Evolutionary conservation across 176 grass and related monocot species (phyloP), one percentile per base, ranked within the genome.

Genomic region (Hsuehochloa calcarea): DNA sequence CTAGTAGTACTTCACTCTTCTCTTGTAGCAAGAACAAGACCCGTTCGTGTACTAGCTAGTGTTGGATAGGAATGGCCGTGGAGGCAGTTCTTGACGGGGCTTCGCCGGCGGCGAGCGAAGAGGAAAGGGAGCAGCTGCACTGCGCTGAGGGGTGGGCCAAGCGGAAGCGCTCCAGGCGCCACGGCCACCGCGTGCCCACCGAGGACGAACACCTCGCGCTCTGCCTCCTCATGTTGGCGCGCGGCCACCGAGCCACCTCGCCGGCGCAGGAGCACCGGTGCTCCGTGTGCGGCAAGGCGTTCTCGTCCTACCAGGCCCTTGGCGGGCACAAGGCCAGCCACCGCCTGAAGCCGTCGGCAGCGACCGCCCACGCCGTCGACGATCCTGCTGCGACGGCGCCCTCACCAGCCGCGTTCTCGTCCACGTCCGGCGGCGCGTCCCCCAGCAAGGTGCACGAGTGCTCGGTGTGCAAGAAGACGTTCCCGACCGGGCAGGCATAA

Each of bases 161-260:
- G 51, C 46, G 89, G 75, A 93, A 90, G 79, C 91, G 94, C 6
- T 91, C 91, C 2, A 91, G 84, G 55, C 89, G 88, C 11, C 75
- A 90, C 68, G 20, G 23, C n/a, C 31, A 29, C 59, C 49, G 44
- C 77, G 74, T 69, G 9, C 55, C 83, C 1, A 81, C 85, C 29
- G 91, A 93, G 88, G 91, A 97, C 75, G 94, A 97, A 87, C 88
- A 90, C 40, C 87, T 97, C 55, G 91, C 94, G 45, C 65, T 92
- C 46, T 92, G 94, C 79, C 91, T 93, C 79, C 81, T 97, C 78
- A 97, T 92, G 94, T 82, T 97, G n/a, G 84, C 89, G 29, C 91
- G 86, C 56, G 94, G 83, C 19, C 38, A 77, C 35, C 80, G 87
- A 22, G 72, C 41, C 8, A 1, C 40, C 17, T 1, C 26, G 26